These are phyloP conservation scores for Ascoidea rubescens DNA, from an alignment of 805 yeast species.

Conservation along the genomic window DNA sequence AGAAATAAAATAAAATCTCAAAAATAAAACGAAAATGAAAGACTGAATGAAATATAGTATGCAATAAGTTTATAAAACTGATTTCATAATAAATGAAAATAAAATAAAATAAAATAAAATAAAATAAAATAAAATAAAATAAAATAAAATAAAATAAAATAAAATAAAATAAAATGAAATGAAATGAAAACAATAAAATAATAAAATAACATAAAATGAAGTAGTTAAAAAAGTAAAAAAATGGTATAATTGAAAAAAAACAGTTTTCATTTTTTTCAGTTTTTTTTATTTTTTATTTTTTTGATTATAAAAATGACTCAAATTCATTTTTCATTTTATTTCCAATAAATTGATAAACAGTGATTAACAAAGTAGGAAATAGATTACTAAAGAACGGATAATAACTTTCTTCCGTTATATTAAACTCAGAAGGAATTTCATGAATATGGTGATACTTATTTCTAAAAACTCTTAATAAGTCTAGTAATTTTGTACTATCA, in stretches of 20 bases:
- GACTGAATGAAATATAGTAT: too few relatives aligned
- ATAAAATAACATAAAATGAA: background rate
- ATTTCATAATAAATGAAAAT: too few relatives aligned
- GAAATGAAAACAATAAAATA: background rate
- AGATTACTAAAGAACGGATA: conserved; percentile 57
- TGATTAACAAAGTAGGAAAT: conserved; percentile 73
- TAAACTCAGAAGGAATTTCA: conserved; percentile 65
- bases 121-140: background rate
- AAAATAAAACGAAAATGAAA: too few relatives aligned
- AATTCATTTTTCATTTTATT: conserved; percentile 45
- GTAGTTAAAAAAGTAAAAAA: background rate
- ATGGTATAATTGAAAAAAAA: conserved; percentile 6
- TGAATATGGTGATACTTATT: conserved; percentile 92
- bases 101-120: too few relatives aligned
- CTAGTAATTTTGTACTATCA: conserved; percentile 65
- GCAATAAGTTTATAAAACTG: too few relatives aligned
- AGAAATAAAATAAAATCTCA: too few relatives aligned
- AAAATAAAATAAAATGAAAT: background rate
- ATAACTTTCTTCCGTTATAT: conserved; percentile 62
- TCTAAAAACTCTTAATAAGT: conserved; percentile 74
- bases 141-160: too few relatives aligned
- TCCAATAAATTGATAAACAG: conserved; percentile 49
- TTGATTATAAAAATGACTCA: conserved; percentile 18
- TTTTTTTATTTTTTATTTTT: too few relatives aligned
- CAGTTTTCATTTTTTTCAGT: conserved; percentile 17